Conservation (phyloP, 1,284 basidiomycete species). For the Quambalaria eucalypti region DNA sequence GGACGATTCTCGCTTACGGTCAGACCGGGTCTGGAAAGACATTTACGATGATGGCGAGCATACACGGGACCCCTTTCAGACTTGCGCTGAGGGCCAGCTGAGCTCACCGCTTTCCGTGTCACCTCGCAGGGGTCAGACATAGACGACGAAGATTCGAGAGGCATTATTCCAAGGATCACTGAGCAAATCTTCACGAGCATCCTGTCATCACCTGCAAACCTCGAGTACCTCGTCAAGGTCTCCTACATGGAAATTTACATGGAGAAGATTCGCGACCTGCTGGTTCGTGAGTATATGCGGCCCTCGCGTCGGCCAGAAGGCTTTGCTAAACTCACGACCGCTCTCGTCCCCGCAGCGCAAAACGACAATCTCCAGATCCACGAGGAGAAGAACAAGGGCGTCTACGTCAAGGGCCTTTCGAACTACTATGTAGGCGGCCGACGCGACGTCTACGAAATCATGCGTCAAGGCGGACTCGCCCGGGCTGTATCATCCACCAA, state of each 20-base stretch:
- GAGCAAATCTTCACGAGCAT: conserved; percentile 80
- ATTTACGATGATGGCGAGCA: conserved; percentile 68
- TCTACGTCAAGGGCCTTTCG: conserved; percentile 89
- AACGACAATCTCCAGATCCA: conserved; percentile 97
- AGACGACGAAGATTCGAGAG: conserved; percentile 58
- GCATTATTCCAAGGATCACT: conserved; percentile 89
- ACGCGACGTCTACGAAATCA: conserved; percentile 83
- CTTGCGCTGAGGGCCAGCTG: conserved; percentile 22
- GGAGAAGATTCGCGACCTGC: conserved; percentile 54
- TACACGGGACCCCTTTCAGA: conserved; percentile 28
- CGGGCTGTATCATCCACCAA: conserved; percentile 92
- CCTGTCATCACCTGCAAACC: conserved; percentile 56
- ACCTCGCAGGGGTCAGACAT: conserved; percentile 88
- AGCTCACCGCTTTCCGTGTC: not conserved
- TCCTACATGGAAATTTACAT: conserved; percentile 83
- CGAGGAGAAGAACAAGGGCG: conserved; percentile 90
- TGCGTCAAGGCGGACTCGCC: conserved; percentile 72
- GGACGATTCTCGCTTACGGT: conserved; percentile 93
- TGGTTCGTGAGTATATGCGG: conserved; percentile 36
- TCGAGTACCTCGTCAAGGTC: conserved; percentile 33
- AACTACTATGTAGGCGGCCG: conserved; percentile 76
- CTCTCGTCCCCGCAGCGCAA: conserved; percentile 76
- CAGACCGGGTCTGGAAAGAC: conserved; percentile 96
- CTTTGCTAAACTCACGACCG: conserved; percentile 48
- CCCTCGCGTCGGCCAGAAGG: conserved; percentile 8